Evolutionary conservation across 2,329 filamentous ascomycete species (phyloP).

Genomic region (Moelleriella libera): DNA sequence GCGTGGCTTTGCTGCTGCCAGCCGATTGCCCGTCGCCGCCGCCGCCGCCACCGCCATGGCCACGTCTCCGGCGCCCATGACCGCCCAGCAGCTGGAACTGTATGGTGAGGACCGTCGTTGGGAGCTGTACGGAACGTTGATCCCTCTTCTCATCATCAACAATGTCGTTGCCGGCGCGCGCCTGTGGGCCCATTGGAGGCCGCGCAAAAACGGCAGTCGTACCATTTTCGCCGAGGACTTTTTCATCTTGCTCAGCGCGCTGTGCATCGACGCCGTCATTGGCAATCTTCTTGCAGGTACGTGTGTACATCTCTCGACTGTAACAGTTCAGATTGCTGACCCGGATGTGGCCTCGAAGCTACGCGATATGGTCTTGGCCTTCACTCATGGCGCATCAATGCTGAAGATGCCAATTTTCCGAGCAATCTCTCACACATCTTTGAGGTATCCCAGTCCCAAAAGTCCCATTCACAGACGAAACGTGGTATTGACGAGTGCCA

Average conservation of each 20-base stretch:
- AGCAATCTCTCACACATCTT: slow-evolving; percentile 1
- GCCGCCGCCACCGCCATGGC: not conserved
- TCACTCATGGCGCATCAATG: slow-evolving; percentile 2
- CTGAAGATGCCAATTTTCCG: slow-evolving; percentile 1
- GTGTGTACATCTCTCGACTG: not conserved
- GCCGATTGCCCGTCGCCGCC: not conserved
- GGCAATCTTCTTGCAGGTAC: slow-evolving; percentile 1
- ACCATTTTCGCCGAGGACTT: slow-evolving; percentile 1
- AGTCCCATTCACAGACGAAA: too few relatives aligned
- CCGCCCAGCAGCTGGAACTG: not conserved
- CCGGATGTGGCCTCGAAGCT: not conserved
- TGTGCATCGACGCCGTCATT: slow-evolving; percentile 1
- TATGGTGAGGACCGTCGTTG: not conserved
- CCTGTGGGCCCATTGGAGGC: not conserved
- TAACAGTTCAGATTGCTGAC: not conserved
- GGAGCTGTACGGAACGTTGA: not conserved
- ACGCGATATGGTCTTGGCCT: slow-evolving; percentile 1
- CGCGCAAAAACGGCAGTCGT: not conserved
- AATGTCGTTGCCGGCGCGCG: slow-evolving; percentile 1
- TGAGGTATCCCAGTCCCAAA: not conserved
- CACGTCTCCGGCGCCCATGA: not conserved
- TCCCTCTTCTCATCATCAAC: not conserved
- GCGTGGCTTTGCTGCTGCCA: not conserved
- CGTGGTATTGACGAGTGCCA: not conserved
- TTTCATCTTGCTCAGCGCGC: slow-evolving; percentile 1